Base-by-base conservation (phyloP, 805 yeast genomes). In the Citeromyces matritensis region DNA sequence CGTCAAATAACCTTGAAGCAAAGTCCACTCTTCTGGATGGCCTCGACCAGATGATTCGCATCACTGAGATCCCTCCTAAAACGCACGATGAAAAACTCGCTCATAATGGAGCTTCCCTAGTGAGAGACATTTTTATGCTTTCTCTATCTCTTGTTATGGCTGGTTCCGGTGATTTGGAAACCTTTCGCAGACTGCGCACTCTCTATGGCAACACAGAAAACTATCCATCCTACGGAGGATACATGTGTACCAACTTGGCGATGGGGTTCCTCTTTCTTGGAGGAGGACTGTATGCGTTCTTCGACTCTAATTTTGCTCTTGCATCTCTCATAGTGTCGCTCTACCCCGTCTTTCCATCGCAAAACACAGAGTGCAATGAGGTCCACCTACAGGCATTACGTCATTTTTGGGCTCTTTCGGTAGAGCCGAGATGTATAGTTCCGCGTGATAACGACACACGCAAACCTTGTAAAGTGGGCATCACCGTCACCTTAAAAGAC, bases 231-330 rank as follows among this genome's bases (percentile, higher is more conserved):
- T 84, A 69, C 48, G 91, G 94, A 0, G 69, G 73, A 36, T 81
- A 69, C 43, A 71, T 80, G 73, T 81, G 86, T 0, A 60, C 75
- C 2, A 83, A 81, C 42, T 66, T 82, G 59, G 81, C 94, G 0
- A 52, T 91, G 25, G 99, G 99, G 2, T 73, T 88, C 42, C 57
- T 88, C 33, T 86, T 88, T 46, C 50, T 91, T 24, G 95, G 95
- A 1, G 91, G 95, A 2, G 95, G 97, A 0, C 95, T 84, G 48
- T 84, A 73, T 49, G 85, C 94, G 0, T 67, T 91, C 35, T 63
- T 70, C 25, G 42, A 53, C 6, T 68, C 79, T 3, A 65, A 70
- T 34, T 58, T 78, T 43, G 71, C 83, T 2, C 57, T 75, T 33
- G 94, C 86, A 0, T 51, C 77, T 3, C 60, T 91, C 42, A 54